phyloP scores from a whole-genome alignment of 2,329 filamentous ascomycete species.

The Ceratocystis alfenasii region DNA sequence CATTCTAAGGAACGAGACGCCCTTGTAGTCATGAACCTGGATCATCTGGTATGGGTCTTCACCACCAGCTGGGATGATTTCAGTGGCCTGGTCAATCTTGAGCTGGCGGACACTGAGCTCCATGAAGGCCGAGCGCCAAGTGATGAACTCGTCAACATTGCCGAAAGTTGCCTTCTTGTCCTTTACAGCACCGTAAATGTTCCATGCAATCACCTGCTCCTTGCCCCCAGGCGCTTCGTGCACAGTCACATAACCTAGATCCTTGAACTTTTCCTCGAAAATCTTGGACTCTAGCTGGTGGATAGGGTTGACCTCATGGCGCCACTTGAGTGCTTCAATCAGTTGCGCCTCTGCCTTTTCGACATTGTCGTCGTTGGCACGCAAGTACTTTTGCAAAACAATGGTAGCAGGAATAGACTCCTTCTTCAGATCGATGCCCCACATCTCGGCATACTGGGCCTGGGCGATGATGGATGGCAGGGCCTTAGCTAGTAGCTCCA shows the following conservation, averaged over 20 bases:
- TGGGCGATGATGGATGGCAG: constrained; percentile 47
- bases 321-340: constrained; percentile 67
- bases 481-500: constrained; percentile 45
- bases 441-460: constrained; percentile 64
- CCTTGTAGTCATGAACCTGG: constrained; percentile 88
- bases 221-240: constrained; percentile 46
- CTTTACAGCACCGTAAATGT: constrained; percentile 81
- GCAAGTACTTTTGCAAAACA: constrained; percentile 84
- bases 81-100: constrained; percentile 54
- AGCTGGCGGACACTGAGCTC: constrained; percentile 70
- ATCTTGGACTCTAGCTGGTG: constrained; percentile 50
- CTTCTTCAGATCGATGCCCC: constrained; percentile 59
- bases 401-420: constrained; percentile 64
- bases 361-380: constrained; percentile 71
- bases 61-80: constrained; percentile 58
- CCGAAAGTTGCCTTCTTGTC: constrained; percentile 74
- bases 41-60: constrained; percentile 80
- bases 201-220: constrained; percentile 69
- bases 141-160: constrained; percentile 72
- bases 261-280: constrained; percentile 62
- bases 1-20: constrained; percentile 74
- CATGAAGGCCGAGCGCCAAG: constrained; percentile 85
- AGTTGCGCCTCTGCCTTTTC: constrained; percentile 67
- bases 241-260: constrained; percentile 69
- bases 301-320: constrained; percentile 61